Conservation (phyloP, 2,329 filamentous ascomycete genomes). For the Cercospora sesami region DNA sequence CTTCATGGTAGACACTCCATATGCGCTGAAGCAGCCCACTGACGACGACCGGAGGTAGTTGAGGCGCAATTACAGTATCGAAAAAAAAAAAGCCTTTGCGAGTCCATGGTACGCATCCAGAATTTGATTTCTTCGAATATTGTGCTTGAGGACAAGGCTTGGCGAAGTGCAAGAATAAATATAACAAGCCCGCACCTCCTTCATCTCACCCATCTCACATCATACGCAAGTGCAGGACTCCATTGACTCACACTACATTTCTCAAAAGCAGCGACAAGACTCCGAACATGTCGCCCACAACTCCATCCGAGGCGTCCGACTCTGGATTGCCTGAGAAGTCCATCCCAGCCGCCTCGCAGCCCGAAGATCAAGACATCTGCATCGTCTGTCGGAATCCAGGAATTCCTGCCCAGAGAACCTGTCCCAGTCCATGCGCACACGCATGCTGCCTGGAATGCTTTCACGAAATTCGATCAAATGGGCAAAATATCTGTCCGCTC, state of each 20-base stretch:
- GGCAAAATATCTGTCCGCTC: background rate
- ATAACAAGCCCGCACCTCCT: background rate
- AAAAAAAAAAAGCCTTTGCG: background rate
- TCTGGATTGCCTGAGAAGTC: background rate
- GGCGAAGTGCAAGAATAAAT: background rate
- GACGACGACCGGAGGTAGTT: background rate
- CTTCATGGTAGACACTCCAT: too few relatives aligned
- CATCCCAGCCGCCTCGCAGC: background rate
- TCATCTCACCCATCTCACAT: background rate
- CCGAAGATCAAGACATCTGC: background rate
- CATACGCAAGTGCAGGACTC: too few relatives aligned
- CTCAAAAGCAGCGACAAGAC: too few relatives aligned
- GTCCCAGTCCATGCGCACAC: background rate
- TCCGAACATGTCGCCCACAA: background rate
- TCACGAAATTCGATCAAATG: background rate
- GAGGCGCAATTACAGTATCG: too few relatives aligned
- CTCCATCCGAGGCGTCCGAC: background rate
- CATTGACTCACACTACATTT: background rate
- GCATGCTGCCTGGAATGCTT: background rate
- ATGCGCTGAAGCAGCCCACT: too few relatives aligned
- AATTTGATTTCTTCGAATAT: background rate
- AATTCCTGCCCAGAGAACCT: background rate
- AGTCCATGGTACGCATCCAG: background rate
- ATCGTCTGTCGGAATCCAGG: background rate
- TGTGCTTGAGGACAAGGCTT: background rate